Evolutionary conservation across 2,329 filamentous ascomycete species (phyloP).

Genomic region (Grosmannia penicillata): DNA sequence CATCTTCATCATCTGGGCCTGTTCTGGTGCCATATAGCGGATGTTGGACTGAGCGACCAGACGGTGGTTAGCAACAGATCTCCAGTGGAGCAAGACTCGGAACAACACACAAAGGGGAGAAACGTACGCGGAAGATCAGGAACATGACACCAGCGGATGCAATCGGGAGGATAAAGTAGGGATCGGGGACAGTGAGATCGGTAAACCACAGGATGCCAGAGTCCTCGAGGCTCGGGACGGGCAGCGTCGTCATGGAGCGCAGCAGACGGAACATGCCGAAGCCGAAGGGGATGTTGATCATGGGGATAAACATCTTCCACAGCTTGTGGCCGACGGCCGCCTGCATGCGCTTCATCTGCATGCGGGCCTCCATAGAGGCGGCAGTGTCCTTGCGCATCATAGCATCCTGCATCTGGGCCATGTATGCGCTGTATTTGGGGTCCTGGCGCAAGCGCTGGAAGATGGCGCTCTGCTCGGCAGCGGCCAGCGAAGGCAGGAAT

Average conservation of each 20-base stretch:
- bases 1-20: constrained; percentile 19
- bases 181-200: constrained; percentile 64
- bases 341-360: constrained; percentile 34
- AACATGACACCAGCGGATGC: constrained; percentile 41
- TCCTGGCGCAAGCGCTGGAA: constrained; percentile 31
- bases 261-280: constrained; percentile 71
- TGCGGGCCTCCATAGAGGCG: constrained; percentile 28
- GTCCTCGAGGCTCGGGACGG: constrained; percentile 62
- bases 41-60: constrained; percentile 17
- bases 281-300: constrained; percentile 51
- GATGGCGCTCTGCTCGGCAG: constrained; percentile 47
- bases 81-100: background rate
- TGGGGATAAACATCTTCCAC: constrained; percentile 34
- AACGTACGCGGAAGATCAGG: constrained; percentile 40
- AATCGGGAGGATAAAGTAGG: constrained; percentile 59
- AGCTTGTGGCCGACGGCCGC: constrained; percentile 37
- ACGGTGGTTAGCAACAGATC: background rate
- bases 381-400: constrained; percentile 24
- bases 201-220: constrained; percentile 65
- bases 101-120: background rate
- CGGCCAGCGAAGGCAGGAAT: constrained; percentile 48
- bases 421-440: constrained; percentile 32
- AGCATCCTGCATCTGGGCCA: constrained; percentile 25
- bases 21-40: constrained; percentile 17
- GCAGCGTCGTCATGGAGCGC: constrained; percentile 58